Evolutionary conservation across 345 rosid species (phyloP).

Genomic region (Laguncularia racemosa): DNA sequence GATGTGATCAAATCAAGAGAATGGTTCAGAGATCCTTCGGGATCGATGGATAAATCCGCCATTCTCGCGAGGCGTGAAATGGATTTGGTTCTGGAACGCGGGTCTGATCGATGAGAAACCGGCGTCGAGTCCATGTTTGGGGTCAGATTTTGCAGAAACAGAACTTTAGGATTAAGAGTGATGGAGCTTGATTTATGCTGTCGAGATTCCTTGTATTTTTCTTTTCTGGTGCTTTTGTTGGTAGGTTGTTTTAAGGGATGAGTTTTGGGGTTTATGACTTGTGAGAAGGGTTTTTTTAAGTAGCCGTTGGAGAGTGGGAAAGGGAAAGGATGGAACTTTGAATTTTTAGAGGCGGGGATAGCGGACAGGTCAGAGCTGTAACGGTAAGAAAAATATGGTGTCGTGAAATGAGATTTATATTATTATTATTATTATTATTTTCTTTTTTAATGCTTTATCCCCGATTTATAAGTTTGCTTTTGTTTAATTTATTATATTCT

Average conservation of each 20-base stretch:
- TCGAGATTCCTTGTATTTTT: too few species aligned
- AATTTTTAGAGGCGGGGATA: conserved; percentile 12
- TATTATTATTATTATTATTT: too few species aligned
- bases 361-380: conserved; percentile 13
- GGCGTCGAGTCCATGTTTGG: conserved; percentile 49
- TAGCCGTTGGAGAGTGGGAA: not conserved
- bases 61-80: conserved; percentile 60
- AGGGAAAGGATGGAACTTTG: conserved; percentile 5
- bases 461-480: too few species aligned
- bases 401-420: too few species aligned
- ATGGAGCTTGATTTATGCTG: too few species aligned
- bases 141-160: too few species aligned
- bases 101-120: conserved; percentile 30
- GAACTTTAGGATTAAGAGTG: too few species aligned
- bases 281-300: not conserved
- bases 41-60: conserved; percentile 19
- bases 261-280: not conserved
- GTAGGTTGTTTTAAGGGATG: conserved; percentile 1
- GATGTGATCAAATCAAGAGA: conserved; percentile 42
- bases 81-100: conserved; percentile 29
- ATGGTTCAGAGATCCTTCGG: conserved; percentile 19
- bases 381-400: conserved; percentile 26
- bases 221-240: not conserved
- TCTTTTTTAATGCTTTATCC: too few species aligned
- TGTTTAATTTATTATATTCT: too few species aligned